Evolutionary conservation across 345 rosid species (phyloP), one percentile per base, ranked within the genome.

Genomic region (Lenwebbia sp.): DNA sequence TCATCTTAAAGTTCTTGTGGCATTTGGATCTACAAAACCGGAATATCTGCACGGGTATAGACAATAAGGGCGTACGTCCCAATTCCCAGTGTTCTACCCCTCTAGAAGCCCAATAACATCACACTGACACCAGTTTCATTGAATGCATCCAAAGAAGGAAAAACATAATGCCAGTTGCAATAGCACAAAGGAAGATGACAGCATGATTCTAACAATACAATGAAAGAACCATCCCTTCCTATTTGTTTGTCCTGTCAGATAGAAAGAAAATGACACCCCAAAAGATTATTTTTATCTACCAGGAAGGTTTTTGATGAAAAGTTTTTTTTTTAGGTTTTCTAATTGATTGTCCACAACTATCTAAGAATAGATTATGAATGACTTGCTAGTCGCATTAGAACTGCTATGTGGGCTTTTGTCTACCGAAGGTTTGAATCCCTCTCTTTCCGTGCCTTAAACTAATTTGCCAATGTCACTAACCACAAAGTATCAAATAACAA

Each of bases 1-100:
- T 98, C 99, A 96, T 98, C 90, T 98, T 98, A 86, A 96, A 94
- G 88, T 96, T 96, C 89, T 96, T 96, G 88, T 96, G 98, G 90
- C 98, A 95, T 88, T 94, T 94, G 13, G 96, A 96, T 90, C 98
- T 90, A 90, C 98, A 97, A 89, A 97, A 97, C 50, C 96, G 88
- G 90, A 96, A 97, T 56, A 97, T 90, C 99, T 96, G 90, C 92
- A 89, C 62, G 84, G 70, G 50, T 76, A 50, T 33, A 83, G 55
- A 10, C 23, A 10, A 41, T 83, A 37, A 83, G 84, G 60, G 17
- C 23, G 3, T 40, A 19, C 78, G 3, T 10, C 47, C 23, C 12
- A 33, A 65, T 65, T 65, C 44, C 76, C 44, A 4, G 44, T 9
- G 76, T 65, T 65, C 44, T 17, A 65, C 23, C 76, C 41, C 76